phyloP scores from a whole-genome alignment of 2,329 filamentous ascomycete genomes.

The Cladophialophora bantiana region DNA sequence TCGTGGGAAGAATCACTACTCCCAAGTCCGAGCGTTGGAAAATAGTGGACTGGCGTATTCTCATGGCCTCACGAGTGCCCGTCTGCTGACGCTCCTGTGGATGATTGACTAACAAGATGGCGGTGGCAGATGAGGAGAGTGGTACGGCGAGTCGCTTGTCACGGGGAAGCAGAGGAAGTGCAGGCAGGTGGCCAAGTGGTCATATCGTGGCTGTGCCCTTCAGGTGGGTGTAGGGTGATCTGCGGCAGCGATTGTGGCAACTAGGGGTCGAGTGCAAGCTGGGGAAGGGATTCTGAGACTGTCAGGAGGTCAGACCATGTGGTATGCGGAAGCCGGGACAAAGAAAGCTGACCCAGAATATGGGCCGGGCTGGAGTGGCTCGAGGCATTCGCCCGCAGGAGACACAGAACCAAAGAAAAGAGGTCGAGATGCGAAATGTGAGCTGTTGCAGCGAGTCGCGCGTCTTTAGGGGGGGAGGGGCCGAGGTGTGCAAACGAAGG shows the following conservation, averaged over 20 bases:
- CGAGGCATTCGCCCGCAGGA: conserved; percentile 11
- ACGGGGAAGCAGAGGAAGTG: conserved; percentile 17
- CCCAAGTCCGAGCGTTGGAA: neutral
- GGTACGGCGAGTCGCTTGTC: conserved; percentile 9
- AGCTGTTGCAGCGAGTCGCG: conserved; percentile 15
- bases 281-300: conserved; percentile 32
- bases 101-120: neutral
- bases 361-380: conserved; percentile 13
- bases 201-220: conserved; percentile 29
- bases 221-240: conserved; percentile 19
- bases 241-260: conserved; percentile 31
- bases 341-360: conserved; percentile 30
- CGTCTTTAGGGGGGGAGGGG: conserved; percentile 30
- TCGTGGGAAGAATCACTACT: neutral
- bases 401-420: conserved; percentile 9
- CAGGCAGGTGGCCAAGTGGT: neutral
- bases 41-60: neutral
- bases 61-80: neutral
- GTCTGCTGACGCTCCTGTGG: neutral
- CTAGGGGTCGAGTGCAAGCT: conserved; percentile 10
- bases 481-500: conserved; percentile 5
- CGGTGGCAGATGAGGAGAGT: conserved; percentile 1
- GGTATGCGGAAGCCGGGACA: conserved; percentile 11
- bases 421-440: neutral
- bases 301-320: conserved; percentile 33